Conservation (phyloP, 371 early-diverging fungal genomes). For the Haplosporangium sp. region DNA sequence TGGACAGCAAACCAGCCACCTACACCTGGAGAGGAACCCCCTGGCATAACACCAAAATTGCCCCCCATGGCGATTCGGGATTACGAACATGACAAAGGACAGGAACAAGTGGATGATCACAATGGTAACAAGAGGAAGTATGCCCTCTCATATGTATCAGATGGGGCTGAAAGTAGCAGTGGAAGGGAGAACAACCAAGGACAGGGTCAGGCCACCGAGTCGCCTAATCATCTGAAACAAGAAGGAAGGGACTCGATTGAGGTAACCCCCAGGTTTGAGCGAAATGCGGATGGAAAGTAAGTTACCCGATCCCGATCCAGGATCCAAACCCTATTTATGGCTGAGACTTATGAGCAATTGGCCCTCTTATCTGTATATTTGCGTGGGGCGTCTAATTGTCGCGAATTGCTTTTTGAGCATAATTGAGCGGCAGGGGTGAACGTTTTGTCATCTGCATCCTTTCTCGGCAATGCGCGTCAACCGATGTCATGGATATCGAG, state of each 20-base stretch:
- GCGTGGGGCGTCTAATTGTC: no score
- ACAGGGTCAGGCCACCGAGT: not conserved
- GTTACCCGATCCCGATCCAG: constrained; percentile 15
- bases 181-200: not conserved
- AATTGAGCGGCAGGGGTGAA: not conserved
- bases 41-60: not conserved
- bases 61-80: not conserved
- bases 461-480: constrained; percentile 6
- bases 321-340: not conserved
- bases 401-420: not conserved
- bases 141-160: not conserved
- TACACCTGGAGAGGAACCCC: constrained; percentile 15
- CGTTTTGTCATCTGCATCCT: not conserved
- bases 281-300: constrained; percentile 49
- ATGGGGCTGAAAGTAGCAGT: not conserved
- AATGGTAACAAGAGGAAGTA: constrained; percentile 5
- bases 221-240: not conserved
- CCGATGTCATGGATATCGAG: not conserved
- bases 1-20: constrained; percentile 6
- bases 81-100: not conserved
- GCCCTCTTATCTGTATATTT: no score
- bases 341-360: not conserved
- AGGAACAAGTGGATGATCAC: not conserved
- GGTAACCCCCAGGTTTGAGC: constrained; percentile 32
- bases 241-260: not conserved